These are phyloP conservation scores for Lantana camara DNA, from an alignment of 257 asterid species.

Conservation along the genomic window DNA sequence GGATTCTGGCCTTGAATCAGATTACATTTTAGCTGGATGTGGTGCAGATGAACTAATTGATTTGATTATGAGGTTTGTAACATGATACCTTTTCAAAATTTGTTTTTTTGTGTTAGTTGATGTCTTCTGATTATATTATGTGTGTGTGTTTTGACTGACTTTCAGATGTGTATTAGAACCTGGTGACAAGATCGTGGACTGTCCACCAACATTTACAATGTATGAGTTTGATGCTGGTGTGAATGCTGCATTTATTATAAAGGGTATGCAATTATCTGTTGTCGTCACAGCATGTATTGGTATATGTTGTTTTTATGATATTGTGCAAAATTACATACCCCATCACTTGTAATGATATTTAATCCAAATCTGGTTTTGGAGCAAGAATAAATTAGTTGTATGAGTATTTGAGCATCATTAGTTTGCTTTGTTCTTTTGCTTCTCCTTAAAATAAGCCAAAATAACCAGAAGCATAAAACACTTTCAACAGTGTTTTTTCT, in stretches of 20 bases:
- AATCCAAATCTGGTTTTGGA: not conserved
- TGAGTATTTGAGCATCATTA: constrained; percentile 7
- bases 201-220: constrained; percentile 98
- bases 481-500: too few relatives aligned
- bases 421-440: too few relatives aligned
- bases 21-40: constrained; percentile 85
- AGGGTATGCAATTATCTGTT: constrained; percentile 50
- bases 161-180: constrained; percentile 92
- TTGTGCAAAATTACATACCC: not conserved
- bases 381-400: constrained; percentile 2
- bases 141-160: constrained; percentile 21
- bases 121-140: constrained; percentile 12
- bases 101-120: not conserved
- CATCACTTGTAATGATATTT: not conserved
- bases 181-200: constrained; percentile 91
- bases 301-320: constrained; percentile 8
- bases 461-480: too few relatives aligned
- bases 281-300: too few relatives aligned
- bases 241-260: constrained; percentile 84
- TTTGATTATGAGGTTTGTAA: constrained; percentile 83
- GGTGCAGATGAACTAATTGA: constrained; percentile 99
- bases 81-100: constrained; percentile 1
- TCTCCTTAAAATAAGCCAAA: too few relatives aligned
- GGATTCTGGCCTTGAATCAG: constrained; percentile 94
- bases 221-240: constrained; percentile 99